Evolutionary conservation across 2,329 filamentous ascomycete species (phyloP).

Genomic region (Hypoxylon sp.): DNA sequence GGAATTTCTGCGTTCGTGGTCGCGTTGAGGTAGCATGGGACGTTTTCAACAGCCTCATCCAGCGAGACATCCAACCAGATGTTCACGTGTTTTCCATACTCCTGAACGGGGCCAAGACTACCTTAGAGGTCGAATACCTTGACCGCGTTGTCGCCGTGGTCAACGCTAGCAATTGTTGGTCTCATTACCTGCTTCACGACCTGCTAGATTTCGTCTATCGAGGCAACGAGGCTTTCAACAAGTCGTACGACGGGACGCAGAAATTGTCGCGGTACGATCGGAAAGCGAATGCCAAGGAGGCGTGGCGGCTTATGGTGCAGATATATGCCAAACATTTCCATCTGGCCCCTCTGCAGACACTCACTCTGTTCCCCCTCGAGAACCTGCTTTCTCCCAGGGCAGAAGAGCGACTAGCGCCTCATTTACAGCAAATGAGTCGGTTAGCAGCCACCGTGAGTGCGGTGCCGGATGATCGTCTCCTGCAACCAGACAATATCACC

Average conservation of each 20-base stretch:
- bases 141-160: conserved; percentile 63
- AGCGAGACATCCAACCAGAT: conserved; percentile 69
- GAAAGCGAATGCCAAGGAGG: conserved; percentile 47
- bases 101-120: conserved; percentile 72
- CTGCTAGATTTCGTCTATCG: conserved; percentile 60
- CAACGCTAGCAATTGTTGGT: conserved; percentile 55
- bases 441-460: conserved; percentile 32
- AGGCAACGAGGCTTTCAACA: conserved; percentile 53
- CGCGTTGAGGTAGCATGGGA: conserved; percentile 69
- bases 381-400: conserved; percentile 25
- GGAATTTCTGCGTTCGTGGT: conserved; percentile 72
- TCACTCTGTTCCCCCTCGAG: conserved; percentile 42
- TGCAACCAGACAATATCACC: conserved; percentile 41
- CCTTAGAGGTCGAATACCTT: conserved; percentile 62
- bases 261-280: conserved; percentile 39
- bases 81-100: conserved; percentile 72
- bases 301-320: conserved; percentile 57
- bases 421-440: conserved; percentile 25
- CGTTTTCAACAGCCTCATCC: conserved; percentile 69
- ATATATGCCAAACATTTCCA: conserved; percentile 59
- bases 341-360: conserved; percentile 53
- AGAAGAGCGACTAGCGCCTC: conserved; percentile 1
- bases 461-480: conserved; percentile 33
- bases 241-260: conserved; percentile 51
- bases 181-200: conserved; percentile 59